Evolutionary conservation across 306 rosid species (phyloP), one percentile per base, ranked within the genome.

Genomic region (Albizia julibrissin): DNA sequence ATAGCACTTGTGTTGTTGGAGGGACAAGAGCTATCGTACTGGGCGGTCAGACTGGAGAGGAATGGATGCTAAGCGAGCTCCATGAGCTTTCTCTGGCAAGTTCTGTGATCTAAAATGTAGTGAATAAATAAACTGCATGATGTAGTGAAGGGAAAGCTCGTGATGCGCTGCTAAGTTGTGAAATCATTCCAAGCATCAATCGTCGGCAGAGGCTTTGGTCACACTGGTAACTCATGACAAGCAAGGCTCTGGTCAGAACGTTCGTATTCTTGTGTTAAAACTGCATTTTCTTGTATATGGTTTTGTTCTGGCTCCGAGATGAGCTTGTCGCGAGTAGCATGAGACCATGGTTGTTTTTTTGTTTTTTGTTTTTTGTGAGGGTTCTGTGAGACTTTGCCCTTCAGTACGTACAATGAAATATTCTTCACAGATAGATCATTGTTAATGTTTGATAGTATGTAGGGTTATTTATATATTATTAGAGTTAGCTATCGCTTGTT

Each of bases 1-100:
- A 96, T 78, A 96, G 99, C 83, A 93, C 99, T 26, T 96, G 99
- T 85, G 97, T 96, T 46, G 99, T 96, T 27, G 99, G 99, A 68
- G 99, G 99, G 70, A 93, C 99, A 66, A 89, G 99, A 87, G 98
- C 99, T 62, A 91, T 96, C 70, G 99, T 96, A 76, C 83, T 96
- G 77, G 98, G 99, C 13, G 99, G 99, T 84, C 99, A 96, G 87
- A 93, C 99, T 11, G 99, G 99, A 87, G 99, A 96, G 86, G 98
- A 96, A 81, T 96, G 99, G 99, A 93, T 93, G 94, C 87, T 96
- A 82, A 90, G 99, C 47, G 99, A 96, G 80, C 90, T 96, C 69
- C 98, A 96, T 85, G 99, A 96, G 89, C 97, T 96, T 83, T 96
- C 99, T 10, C 85, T 96, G 68, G 98, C 94, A 79, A 96, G 87